Base-by-base conservation (phyloP, 495 filamentous ascomycete species). In the Penicillium herquei region DNA sequence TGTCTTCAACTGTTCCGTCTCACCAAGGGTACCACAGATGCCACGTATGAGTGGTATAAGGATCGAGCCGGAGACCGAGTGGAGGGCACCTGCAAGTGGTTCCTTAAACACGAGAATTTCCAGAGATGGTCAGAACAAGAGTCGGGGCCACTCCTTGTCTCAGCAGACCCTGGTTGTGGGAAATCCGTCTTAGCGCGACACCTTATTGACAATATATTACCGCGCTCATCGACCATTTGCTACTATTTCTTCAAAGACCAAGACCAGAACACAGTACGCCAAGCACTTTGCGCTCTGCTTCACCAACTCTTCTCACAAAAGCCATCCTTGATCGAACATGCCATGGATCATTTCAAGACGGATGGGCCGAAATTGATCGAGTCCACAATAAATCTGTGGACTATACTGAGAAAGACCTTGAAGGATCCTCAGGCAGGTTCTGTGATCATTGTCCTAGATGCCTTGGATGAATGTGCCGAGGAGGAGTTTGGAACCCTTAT, bases 91-190 rank as follows among this genome's bases (percentile, higher is more conserved):
- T 50, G 48, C 18, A 4, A 39, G 34, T 77, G 73, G 72, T 65
- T 74, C 14, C 48, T 73, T 3, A 34, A 56, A 0, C 62, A 73
- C 34, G 21, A 58, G 0, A 16, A 52, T 30, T 73, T 57, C 33
- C 34, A 52, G 12, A 39, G 32, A 9, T 75, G 70, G 68, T 16
- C 49, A 40, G 34, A 59, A 12, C 56, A 39, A 6, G 13, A 59
- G 3, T 59, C 56, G 0, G 59, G 58, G 1, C 54, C 64, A 9
- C 62, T 76, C 9, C 59, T 72, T 55, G 62, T 74, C n/a, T 71
- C 70, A 14, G 72, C 73, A 42, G 72, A 73, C 54, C 70, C 72
- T 12, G 73, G 73, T 21, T 77, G 73, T 62, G 73, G 73, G 5
- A 77, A 77, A 56, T 74, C 72, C 0, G 70, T 74, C 4, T 55